These are phyloP conservation scores for Cubamyces lactineus DNA, from an alignment of 768 basidiomycete species.

Conservation along the genomic window DNA sequence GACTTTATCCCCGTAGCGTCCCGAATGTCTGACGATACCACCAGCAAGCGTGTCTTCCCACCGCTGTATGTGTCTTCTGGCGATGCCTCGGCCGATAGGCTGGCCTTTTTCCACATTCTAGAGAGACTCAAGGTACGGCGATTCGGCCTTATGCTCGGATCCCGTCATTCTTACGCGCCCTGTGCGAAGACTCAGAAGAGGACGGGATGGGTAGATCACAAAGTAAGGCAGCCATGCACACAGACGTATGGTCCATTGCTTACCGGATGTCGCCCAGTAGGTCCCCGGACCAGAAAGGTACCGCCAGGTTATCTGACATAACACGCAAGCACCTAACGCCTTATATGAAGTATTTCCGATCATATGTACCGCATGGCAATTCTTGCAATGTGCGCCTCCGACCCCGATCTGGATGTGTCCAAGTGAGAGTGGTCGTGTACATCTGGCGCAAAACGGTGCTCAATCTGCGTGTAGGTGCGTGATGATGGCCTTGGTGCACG, in stretches of 20 bases:
- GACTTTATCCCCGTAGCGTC: not conserved
- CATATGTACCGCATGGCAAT: constrained; percentile 98
- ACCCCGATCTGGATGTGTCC: constrained; percentile 67
- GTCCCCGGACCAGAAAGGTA: constrained; percentile 86
- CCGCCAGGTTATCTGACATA: no score
- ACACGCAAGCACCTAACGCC: no score
- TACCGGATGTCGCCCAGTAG: constrained; percentile 43
- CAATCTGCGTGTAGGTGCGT: constrained; percentile 56
- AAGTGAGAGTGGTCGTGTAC: constrained; percentile 51
- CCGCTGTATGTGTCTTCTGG: constrained; percentile 61
- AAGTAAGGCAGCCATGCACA: constrained; percentile 47
- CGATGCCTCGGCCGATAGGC: constrained; percentile 61
- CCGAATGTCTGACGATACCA: not conserved
- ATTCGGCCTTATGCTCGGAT: not conserved
- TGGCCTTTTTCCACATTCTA: constrained; percentile 90
- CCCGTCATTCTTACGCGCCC: not conserved
- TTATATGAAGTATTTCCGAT: constrained; percentile 73
- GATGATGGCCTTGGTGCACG: constrained; percentile 91
- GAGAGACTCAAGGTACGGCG: constrained; percentile 79
- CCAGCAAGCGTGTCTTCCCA: constrained; percentile 51
- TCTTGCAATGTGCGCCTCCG: constrained; percentile 87
- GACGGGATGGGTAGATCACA: constrained; percentile 91
- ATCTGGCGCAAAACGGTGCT: not conserved
- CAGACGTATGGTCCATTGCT: not conserved
- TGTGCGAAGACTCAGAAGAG: constrained; percentile 84